phyloP scores from a whole-genome alignment of 2,329 filamentous ascomycete genomes.

The Pseudogymnoascus sp. region DNA sequence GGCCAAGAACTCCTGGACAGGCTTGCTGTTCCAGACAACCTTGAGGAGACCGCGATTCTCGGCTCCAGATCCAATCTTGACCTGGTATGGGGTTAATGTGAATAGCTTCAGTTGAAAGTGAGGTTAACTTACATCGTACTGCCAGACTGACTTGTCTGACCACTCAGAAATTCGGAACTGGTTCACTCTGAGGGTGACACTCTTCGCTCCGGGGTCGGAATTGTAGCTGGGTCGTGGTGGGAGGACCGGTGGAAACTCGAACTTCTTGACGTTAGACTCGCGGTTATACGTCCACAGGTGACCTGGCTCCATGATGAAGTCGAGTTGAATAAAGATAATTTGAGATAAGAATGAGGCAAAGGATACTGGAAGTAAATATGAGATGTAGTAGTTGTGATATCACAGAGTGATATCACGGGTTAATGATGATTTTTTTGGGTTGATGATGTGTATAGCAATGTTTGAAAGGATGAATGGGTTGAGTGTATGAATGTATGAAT shows the following conservation, averaged over 20 bases:
- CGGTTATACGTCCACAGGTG: conserved; percentile 24
- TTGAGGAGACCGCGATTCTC: conserved; percentile 59
- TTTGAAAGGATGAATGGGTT: neutral
- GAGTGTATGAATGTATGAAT: neutral
- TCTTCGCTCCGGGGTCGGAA: conserved; percentile 47
- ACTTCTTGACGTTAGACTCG: conserved; percentile 24
- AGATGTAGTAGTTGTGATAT: conserved; percentile 28
- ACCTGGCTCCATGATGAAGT: conserved; percentile 23
- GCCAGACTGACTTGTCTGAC: conserved; percentile 57
- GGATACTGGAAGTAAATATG: conserved; percentile 14
- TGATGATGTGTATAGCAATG: neutral
- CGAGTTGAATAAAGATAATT: conserved; percentile 13
- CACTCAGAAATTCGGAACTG: conserved; percentile 61
- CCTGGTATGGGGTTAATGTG: conserved; percentile 35
- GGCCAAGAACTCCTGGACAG: conserved; percentile 48
- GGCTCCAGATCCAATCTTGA: conserved; percentile 54
- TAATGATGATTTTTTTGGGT: neutral
- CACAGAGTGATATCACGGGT: neutral
- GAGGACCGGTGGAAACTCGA: conserved; percentile 20
- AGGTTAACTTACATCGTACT: conserved; percentile 68
- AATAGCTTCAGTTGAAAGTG: conserved; percentile 2
- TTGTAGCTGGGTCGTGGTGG: conserved; percentile 42
- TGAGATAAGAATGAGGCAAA: conserved; percentile 2
- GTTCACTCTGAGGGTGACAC: conserved; percentile 50
- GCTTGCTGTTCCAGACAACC: conserved; percentile 65